phyloP scores from a whole-genome alignment of 2,329 filamentous ascomycete genomes.

The Penicillium glabrum region DNA sequence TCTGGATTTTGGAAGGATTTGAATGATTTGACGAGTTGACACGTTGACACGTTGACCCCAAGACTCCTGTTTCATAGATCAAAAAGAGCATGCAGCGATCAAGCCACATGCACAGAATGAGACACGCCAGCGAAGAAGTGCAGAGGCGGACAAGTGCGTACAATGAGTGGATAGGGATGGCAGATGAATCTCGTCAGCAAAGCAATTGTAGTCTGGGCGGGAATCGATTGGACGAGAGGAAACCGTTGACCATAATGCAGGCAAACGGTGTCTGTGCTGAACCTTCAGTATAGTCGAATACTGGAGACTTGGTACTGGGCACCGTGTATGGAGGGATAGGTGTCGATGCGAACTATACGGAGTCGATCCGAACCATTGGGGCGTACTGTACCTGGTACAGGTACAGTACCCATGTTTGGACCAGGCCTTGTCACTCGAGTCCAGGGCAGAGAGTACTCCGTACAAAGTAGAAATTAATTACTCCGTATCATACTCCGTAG shows the following conservation, averaged over 20 bases:
- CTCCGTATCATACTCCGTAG: neutral
- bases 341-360: neutral
- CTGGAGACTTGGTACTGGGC: too few species aligned
- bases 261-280: constrained; percentile 20
- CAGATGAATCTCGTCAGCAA: neutral
- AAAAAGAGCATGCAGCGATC: neutral
- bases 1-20: too few species aligned
- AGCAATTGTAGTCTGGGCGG: constrained; percentile 9
- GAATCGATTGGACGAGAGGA: constrained; percentile 18
- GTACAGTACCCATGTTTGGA: too few species aligned
- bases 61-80: neutral
- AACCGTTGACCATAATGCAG: neutral
- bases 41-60: neutral
- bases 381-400: neutral
- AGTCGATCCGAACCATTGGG: neutral
- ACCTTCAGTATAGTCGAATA: neutral
- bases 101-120: neutral
- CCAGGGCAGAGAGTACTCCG: too few species aligned
- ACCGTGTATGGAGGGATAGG: too few species aligned
- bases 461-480: too few species aligned
- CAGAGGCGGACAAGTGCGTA: neutral
- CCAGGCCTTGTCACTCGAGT: too few species aligned
- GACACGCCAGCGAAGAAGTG: too few species aligned
- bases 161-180: constrained; percentile 13
- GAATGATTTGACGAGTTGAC: too few species aligned